Evolutionary conservation across 139 green algal genomes (phyloP), one percentile per base, ranked within the genome.

Genomic region (Auxenochlorella pyrenoidosa): DNA sequence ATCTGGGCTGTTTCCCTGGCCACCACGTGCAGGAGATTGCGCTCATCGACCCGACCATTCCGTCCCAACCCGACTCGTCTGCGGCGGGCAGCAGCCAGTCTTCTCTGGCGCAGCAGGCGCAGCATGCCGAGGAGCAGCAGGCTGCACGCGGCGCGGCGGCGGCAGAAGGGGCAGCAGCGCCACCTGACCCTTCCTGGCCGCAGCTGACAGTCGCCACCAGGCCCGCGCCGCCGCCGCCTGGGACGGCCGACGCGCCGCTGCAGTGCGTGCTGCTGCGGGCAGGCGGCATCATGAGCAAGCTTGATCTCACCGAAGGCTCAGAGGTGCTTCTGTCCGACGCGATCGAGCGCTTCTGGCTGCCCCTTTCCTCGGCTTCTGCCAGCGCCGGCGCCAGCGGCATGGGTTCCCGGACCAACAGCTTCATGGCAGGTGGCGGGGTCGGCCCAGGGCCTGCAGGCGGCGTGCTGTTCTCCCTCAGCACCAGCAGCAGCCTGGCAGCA

Each of bases 231-330:
- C 58, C 59, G 0, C 68, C 34, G 19, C 44, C 32, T 44, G 47
- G n/a, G 36, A 41, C 73, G 68, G 87, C 10, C 93, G 58, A 76
- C 8, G 43, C 41, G 41, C 80, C 94, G 4, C 54, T 44, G 51
- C 90, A 96, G 66, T 98, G 94, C 84, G 92, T 99, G 83, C 79
- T 99, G 73, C 90, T 98, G 85, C 91, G 96, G 24, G 95, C 92
- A 65, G 96, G 97, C 3, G 96, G 96, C 28, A 79, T 96, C 66
- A 90, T 98, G 86, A 97, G 91, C 44, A 88, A 98, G 82, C 91
- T 99, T 63, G 95, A 99, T 83, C 86, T 99, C 47, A 92, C 95
- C 26, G 88, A 92, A 79, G 96, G 96, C 63, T 89, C 76, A 1
- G 95, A 98, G 87, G 41, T 93, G 82, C 47, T 79, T 38, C 86